Evolutionary conservation across 1,284 basidiomycete species (phyloP).

Genomic region (Paramarasmius palmivorus): DNA sequence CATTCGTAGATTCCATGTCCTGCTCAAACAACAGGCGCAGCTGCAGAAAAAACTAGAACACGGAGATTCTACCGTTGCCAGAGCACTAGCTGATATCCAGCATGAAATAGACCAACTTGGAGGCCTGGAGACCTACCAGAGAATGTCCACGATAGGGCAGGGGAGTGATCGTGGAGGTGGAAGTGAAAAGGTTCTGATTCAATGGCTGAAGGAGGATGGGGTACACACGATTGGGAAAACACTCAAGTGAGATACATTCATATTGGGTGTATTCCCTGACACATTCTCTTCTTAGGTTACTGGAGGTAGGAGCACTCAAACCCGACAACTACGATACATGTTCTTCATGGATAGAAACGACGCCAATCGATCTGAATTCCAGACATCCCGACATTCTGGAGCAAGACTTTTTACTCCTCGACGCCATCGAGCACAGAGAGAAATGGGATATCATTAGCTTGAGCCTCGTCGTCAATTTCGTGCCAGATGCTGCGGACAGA

Average conservation of each 20-base stretch:
- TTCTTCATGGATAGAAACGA: slow-evolving; percentile 68
- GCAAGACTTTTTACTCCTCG: slow-evolving; percentile 78
- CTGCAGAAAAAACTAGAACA: slow-evolving; percentile 27
- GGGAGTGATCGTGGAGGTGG: slow-evolving; percentile 81
- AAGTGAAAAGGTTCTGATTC: slow-evolving; percentile 75
- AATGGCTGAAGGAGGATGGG: slow-evolving; percentile 67
- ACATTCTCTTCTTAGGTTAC: slow-evolving; percentile 48
- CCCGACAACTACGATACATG: slow-evolving; percentile 77
- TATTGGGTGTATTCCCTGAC: not conserved
- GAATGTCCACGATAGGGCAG: slow-evolving; percentile 80
- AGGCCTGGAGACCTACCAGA: slow-evolving; percentile 78
- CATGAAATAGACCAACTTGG: slow-evolving; percentile 66
- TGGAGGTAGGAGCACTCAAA: slow-evolving; percentile 85
- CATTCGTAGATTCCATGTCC: slow-evolving; percentile 70
- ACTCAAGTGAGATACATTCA: slow-evolving; percentile 38
- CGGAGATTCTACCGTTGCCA: not conserved
- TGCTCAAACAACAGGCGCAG: slow-evolving; percentile 60
- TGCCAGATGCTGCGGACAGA: slow-evolving; percentile 72
- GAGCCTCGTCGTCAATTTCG: slow-evolving; percentile 87
- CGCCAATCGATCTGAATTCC: slow-evolving; percentile 80
- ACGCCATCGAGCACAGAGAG: slow-evolving; percentile 42
- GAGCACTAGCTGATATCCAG: slow-evolving; percentile 48
- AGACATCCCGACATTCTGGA: slow-evolving; percentile 76
- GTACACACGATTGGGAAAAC: slow-evolving; percentile 32
- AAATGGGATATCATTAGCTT: slow-evolving; percentile 81